Conservation (phyloP, 2,329 filamentous ascomycete genomes). For the Magnaporthales sp. region DNA sequence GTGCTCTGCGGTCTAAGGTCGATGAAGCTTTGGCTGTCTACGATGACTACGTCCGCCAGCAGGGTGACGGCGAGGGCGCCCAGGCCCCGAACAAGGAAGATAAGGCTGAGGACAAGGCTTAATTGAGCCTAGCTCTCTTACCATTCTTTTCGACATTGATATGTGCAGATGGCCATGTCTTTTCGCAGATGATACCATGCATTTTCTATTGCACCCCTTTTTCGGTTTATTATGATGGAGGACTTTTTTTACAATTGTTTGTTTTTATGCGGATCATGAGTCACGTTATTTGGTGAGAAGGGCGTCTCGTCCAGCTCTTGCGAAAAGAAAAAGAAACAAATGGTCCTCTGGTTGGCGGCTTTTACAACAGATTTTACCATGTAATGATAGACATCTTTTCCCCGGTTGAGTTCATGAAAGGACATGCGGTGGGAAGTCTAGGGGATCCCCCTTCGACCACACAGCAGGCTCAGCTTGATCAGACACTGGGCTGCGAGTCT, state of each 20-base stretch:
- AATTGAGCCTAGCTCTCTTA: constrained; percentile 17
- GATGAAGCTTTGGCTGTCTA: constrained; percentile 96
- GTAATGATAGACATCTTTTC: constrained; percentile 19
- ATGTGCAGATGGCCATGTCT: constrained; percentile 8
- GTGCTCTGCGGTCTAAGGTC: constrained; percentile 87
- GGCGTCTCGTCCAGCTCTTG: constrained; percentile 6
- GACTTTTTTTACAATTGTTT: constrained; percentile 7
- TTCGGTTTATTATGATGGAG: constrained; percentile 2
- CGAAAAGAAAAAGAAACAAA: constrained; percentile 9
- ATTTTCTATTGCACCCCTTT: constrained; percentile 11
- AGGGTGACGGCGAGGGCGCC: constrained; percentile 30
- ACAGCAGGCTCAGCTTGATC: neutral
- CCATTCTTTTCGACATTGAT: constrained; percentile 9
- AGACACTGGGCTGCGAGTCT: neutral
- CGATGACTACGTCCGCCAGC: constrained; percentile 95
- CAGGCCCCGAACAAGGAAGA: constrained; percentile 43
- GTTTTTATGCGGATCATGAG: constrained; percentile 7
- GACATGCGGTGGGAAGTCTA: neutral
- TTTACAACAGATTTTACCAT: constrained; percentile 17
- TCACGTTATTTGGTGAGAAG: neutral
- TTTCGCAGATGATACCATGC: constrained; percentile 15
- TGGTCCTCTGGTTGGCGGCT: constrained; percentile 2
- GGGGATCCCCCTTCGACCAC: neutral
- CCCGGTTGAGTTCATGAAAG: neutral
- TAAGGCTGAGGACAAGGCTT: constrained; percentile 43